These are phyloP conservation scores for Arthrocladium fulminans DNA, from an alignment of 2,329 filamentous ascomycete species.

Conservation along the genomic window DNA sequence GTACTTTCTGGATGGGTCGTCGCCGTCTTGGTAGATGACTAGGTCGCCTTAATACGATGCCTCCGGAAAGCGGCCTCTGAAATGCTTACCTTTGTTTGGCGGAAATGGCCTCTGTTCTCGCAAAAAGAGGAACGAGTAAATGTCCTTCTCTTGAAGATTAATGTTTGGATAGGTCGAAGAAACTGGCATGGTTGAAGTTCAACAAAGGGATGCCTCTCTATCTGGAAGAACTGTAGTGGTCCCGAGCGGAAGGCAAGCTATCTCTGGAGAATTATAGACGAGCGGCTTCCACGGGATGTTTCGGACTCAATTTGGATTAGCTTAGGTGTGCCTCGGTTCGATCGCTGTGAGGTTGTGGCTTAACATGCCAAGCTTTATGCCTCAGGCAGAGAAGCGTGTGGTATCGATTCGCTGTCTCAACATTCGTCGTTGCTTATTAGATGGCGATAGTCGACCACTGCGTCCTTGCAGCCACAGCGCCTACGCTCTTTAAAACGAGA, in stretches of 20 bases:
- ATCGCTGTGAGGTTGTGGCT: neutral
- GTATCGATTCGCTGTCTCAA: too few species aligned
- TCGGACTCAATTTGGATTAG: neutral
- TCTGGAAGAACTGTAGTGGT: too few species aligned
- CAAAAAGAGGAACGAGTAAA: slow-evolving; percentile 73
- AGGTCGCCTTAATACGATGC: neutral
- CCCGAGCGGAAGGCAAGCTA: too few species aligned
- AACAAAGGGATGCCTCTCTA: too few species aligned
- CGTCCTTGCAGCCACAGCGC: too few species aligned
- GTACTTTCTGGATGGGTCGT: slow-evolving; percentile 55
- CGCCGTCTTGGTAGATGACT: slow-evolving; percentile 73
- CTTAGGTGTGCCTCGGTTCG: neutral
- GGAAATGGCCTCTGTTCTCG: slow-evolving; percentile 55
- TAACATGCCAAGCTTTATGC: neutral
- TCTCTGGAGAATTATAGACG: too few species aligned
- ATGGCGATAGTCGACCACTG: too few species aligned
- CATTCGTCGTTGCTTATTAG: too few species aligned
- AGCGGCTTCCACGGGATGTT: neutral
- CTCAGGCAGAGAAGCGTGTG: neutral
- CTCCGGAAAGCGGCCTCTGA: too few species aligned
- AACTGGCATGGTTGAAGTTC: slow-evolving; percentile 61
- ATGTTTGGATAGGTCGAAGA: slow-evolving; percentile 56
- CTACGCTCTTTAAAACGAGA: too few species aligned
- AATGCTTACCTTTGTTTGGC: slow-evolving; percentile 60
- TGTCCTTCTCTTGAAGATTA: slow-evolving; percentile 62